Percentiles rank a stretch among this genome's conserved stretches.
Evolutionary conservation across 1,284 basidiomycete species (phyloP).

Genomic region (Papiliotrema laurentii): DNA sequence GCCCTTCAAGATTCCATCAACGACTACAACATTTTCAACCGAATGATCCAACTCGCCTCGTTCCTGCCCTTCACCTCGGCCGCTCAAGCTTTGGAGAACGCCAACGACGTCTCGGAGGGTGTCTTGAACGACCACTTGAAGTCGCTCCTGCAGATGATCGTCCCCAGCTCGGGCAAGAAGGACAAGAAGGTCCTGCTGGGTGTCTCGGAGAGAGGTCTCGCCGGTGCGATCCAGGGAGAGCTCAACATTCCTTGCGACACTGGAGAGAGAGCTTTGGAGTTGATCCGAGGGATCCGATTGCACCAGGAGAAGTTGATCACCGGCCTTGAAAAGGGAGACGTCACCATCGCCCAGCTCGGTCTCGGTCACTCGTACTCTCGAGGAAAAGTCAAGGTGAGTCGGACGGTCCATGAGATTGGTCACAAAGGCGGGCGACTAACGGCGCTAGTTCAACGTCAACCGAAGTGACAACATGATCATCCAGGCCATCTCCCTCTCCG

Average conservation of each 20-base stretch:
- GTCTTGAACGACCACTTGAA: slow-evolving; percentile 81
- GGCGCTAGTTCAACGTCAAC: slow-evolving; percentile 88
- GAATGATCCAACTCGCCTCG: slow-evolving; percentile 88
- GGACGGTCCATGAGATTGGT: background rate
- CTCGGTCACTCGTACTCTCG: slow-evolving; percentile 97
- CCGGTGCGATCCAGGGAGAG: slow-evolving; percentile 72
- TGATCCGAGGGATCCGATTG: slow-evolving; percentile 88
- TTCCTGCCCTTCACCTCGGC: slow-evolving; percentile 95
- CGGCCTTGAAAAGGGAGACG: slow-evolving; percentile 77
- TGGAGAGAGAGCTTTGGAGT: slow-evolving; percentile 78
- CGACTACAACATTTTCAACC: slow-evolving; percentile 85
- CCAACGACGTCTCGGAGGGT: slow-evolving; percentile 97
- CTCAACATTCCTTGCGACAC: slow-evolving; percentile 78
- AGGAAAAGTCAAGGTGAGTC: slow-evolving; percentile 77
- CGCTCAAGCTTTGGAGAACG: slow-evolving; percentile 92
- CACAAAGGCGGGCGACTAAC: background rate
- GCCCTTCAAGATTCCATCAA: slow-evolving; percentile 79
- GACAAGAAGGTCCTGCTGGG: slow-evolving; percentile 71
- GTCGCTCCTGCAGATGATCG: slow-evolving; percentile 81
- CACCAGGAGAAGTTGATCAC: slow-evolving; percentile 84
- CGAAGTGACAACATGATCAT: slow-evolving; percentile 99
- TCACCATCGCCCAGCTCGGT: slow-evolving; percentile 90
- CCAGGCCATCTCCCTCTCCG: slow-evolving; percentile 95
- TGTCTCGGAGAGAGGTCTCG: slow-evolving; percentile 76
- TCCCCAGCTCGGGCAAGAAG: slow-evolving; percentile 63